phyloP scores from a whole-genome alignment of 495 filamentous ascomycete species.

The Copromyces sp. region DNA sequence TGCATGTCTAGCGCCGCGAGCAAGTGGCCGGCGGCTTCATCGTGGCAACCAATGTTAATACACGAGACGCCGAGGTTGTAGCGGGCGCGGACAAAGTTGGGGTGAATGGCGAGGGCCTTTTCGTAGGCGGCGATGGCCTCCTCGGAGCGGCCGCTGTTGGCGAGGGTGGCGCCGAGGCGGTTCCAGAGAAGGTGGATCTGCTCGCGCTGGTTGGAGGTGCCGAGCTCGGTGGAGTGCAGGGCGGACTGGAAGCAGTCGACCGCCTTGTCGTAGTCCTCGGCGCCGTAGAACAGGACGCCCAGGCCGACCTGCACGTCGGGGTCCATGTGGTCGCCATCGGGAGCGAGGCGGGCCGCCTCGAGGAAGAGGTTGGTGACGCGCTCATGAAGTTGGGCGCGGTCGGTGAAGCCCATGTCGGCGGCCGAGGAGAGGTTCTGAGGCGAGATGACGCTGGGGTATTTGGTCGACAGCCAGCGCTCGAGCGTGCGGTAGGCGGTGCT shows the following conservation, averaged over 20 bases:
- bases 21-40: slow-evolving; percentile 89
- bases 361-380: slow-evolving; percentile 87
- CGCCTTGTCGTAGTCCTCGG: slow-evolving; percentile 94
- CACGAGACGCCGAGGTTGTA: slow-evolving; percentile 96
- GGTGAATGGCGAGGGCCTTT: slow-evolving; percentile 73
- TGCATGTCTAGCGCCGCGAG: slow-evolving; percentile 94
- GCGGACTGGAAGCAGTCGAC: slow-evolving; percentile 96
- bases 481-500: slow-evolving; percentile 91
- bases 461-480: slow-evolving; percentile 89
- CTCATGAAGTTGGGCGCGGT: slow-evolving; percentile 81
- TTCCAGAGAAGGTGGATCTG: slow-evolving; percentile 96
- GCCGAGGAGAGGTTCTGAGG: slow-evolving; percentile 56
- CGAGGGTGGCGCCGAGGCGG: slow-evolving; percentile 87
- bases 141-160: slow-evolving; percentile 84
- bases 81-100: slow-evolving; percentile 91
- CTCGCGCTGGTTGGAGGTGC: slow-evolving; percentile 59
- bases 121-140: slow-evolving; percentile 97
- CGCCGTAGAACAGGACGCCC: slow-evolving; percentile 95
- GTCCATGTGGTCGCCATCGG: slow-evolving; percentile 80
- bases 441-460: slow-evolving; percentile 73
- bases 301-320: slow-evolving; percentile 96
- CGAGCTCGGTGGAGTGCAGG: slow-evolving; percentile 69
- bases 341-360: slow-evolving; percentile 79
- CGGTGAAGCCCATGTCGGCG: slow-evolving; percentile 79
- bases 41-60: slow-evolving; percentile 94